Base-by-base conservation (phyloP, 1,139 yeast genomes). In the Debaryomyces singareniensis region DNA sequence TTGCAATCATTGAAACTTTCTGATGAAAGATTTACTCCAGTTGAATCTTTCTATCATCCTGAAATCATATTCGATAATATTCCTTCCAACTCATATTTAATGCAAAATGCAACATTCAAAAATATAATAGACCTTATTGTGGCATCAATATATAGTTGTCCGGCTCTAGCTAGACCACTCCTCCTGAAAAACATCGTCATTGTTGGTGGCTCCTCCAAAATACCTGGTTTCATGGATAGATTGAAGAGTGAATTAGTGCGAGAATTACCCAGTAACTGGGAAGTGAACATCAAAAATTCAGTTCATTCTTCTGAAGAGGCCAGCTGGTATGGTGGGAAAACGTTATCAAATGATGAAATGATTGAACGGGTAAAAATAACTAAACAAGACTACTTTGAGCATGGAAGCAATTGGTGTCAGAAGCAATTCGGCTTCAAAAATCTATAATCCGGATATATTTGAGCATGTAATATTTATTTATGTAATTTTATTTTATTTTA, bases 31-130 rank as follows among this genome's bases (percentile, higher is more conserved):
- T 91, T 91, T 51, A 68, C 85, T 3, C 72, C 84, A 3, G 96
- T 98, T 0, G 99, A 93, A 49, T 64, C 86, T 2, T 63, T 84
- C 29, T 89, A 85, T 55, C 85, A 80, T 41, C 98, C 99, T 0
- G 89, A 82, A 39, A 76, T 85, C 31, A 45, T 66, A 32, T 61
- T 67, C 37, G 72, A 66, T 41, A 55, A 56, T 35, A 53, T 56
- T 31, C 46, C 57, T 1, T 51, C 66, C 2, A 53, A 49, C 25
- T 54, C 49, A 33, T 25, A 53, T 4, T 45, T 60, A 15, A 39
- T 66, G 2, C 71, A 66, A 35, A 45, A 51, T 24, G 73, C 94
- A 1, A 87, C 87, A 6, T 62, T 89, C 29, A 68, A 74, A 37
- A 75, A 73, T 35, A 75, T 87, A 42, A 76, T 91, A 0, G 94